These are phyloP conservation scores for Panicum virgatum DNA, from an alignment of 202 grass and related monocot species.

Conservation along the genomic window DNA sequence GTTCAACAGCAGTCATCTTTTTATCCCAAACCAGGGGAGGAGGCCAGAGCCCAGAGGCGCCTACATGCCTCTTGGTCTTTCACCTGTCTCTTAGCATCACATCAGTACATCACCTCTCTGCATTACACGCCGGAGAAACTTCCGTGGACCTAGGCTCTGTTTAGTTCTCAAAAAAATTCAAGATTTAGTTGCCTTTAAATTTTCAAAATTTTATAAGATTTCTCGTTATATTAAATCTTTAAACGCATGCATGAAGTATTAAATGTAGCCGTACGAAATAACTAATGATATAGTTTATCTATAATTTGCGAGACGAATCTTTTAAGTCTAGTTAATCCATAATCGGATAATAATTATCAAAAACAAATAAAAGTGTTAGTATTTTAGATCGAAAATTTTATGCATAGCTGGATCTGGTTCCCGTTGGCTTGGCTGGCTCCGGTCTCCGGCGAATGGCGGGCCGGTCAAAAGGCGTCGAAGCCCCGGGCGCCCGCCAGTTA, in stretches of 20 bases:
- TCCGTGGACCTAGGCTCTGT: background rate
- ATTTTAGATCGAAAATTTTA: no score
- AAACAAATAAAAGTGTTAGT: no score
- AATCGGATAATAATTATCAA: no score
- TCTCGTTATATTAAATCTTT: no score
- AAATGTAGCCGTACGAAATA: no score
- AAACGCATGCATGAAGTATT: no score
- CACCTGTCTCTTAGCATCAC: background rate
- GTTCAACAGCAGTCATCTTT: constrained; percentile 10
- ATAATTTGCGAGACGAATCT: no score
- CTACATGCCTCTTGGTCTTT: constrained; percentile 30
- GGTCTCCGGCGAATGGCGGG: background rate
- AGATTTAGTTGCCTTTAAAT: no score
- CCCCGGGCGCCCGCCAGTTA: background rate
- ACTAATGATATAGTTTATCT: no score
- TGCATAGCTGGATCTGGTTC: constrained; percentile 33
- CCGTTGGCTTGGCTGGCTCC: background rate
- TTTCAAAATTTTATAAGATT: no score
- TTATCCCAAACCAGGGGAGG: background rate
- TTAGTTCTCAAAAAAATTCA: no score
- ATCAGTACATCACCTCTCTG: background rate
- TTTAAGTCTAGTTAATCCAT: no score
- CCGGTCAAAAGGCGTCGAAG: constrained; percentile 17
- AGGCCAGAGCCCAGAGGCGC: background rate
- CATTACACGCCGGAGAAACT: background rate